Evolutionary conservation across 768 basidiomycete species (phyloP).

Genomic region (Melanogaster broomeanus): DNA sequence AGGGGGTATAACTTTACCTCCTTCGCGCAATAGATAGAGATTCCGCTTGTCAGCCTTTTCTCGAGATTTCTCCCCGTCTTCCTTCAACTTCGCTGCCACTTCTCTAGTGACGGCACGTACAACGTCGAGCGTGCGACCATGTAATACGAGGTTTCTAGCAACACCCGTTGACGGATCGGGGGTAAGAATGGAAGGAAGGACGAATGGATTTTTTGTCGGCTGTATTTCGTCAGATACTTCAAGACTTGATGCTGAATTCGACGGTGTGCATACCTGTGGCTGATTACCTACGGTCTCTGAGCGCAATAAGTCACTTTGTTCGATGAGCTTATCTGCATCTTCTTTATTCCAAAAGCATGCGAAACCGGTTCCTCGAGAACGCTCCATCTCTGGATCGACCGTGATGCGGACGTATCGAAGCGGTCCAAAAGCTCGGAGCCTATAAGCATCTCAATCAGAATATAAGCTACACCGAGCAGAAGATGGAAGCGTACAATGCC

Average conservation of each 20-base stretch:
- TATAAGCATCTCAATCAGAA: slow-evolving; percentile 33
- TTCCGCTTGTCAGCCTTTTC: slow-evolving; percentile 95
- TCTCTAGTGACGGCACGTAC: slow-evolving; percentile 89
- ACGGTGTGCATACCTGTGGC: slow-evolving; percentile 29
- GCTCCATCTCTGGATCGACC: slow-evolving; percentile 76
- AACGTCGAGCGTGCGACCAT: slow-evolving; percentile 92
- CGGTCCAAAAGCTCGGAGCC: slow-evolving; percentile 90
- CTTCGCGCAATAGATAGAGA: slow-evolving; percentile 94
- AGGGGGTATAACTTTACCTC: slow-evolving; percentile 57
- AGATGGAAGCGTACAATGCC: slow-evolving; percentile 57
- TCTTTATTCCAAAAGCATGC: slow-evolving; percentile 95
- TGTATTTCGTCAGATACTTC: slow-evolving; percentile 22
- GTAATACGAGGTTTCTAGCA: slow-evolving; percentile 81
- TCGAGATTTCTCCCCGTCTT: slow-evolving; percentile 80
- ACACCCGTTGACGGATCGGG: slow-evolving; percentile 89
- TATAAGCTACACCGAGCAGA: neutral
- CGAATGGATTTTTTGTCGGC: slow-evolving; percentile 83
- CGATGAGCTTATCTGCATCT: slow-evolving; percentile 83
- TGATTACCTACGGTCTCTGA: slow-evolving; percentile 57
- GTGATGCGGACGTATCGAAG: slow-evolving; percentile 93
- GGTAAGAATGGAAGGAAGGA: slow-evolving; percentile 84
- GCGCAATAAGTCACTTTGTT: slow-evolving; percentile 74
- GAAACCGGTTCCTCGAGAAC: slow-evolving; percentile 94
- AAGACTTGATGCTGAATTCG: neutral
- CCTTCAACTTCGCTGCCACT: slow-evolving; percentile 83